A percentile compares a stretch with the other conserved stretches of the same genome.
These are phyloP conservation scores for Dentiscutata heterogama DNA, from an alignment of 371 early-diverging fungal genomes.

Conservation along the genomic window DNA sequence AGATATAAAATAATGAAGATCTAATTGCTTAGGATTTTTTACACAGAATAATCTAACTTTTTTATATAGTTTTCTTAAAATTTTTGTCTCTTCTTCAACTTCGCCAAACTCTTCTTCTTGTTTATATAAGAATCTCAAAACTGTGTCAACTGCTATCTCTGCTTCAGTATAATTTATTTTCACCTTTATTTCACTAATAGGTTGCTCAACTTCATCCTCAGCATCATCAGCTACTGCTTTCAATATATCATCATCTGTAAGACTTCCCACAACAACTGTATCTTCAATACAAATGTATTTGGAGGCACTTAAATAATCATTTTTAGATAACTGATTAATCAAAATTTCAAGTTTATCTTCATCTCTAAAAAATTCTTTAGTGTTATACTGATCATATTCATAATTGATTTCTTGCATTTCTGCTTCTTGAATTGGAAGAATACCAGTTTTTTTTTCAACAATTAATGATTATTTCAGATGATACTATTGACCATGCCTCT, in stretches of 20 bases:
- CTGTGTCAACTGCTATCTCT: background rate
- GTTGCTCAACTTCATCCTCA: too few species aligned
- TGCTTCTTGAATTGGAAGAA: background rate
- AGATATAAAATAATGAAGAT: background rate
- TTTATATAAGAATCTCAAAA: background rate
- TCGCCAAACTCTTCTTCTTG: background rate
- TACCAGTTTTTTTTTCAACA: conserved; percentile 27
- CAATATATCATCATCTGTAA: conserved; percentile 17
- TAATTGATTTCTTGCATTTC: background rate
- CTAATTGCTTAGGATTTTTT: background rate
- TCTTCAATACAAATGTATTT: conserved; percentile 10
- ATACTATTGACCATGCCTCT: conserved; percentile 33
- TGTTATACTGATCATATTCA: background rate
- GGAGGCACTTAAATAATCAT: background rate
- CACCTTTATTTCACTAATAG: background rate
- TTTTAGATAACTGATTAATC: background rate
- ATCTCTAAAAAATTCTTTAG: background rate
- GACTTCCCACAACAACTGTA: too few species aligned
- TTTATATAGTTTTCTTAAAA: background rate
- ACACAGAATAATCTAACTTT: background rate
- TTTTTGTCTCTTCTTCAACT: background rate
- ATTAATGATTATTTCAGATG: conserved; percentile 10
- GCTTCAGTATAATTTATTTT: background rate
- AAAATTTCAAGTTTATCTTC: background rate
- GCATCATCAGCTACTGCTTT: too few species aligned